These are phyloP conservation scores for Hyphopichia fennica DNA, from an alignment of 1,139 yeast species.

Conservation along the genomic window DNA sequence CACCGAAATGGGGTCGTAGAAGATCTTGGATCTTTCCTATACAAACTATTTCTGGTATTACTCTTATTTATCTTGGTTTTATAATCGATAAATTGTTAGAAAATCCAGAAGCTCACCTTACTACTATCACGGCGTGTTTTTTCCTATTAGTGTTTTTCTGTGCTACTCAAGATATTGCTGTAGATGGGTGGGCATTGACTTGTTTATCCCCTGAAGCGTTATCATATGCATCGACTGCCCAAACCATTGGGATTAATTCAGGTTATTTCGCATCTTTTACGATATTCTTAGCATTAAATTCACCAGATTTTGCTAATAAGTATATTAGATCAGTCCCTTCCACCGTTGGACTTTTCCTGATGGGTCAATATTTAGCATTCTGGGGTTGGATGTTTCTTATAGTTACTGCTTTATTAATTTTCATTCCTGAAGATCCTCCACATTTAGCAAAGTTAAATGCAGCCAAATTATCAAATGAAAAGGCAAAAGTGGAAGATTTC, in stretches of 20 bases:
- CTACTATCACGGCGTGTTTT: constrained; percentile 60
- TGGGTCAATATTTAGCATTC: constrained; percentile 72
- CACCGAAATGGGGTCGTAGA: constrained; percentile 70
- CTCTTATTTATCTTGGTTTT: constrained; percentile 63
- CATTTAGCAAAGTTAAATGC: constrained; percentile 45
- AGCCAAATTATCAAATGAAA: constrained; percentile 36
- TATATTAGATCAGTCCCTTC: constrained; percentile 65
- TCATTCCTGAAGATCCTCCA: constrained; percentile 67
- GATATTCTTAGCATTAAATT: constrained; percentile 83
- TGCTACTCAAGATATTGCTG: constrained; percentile 98
- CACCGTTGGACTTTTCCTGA: constrained; percentile 65
- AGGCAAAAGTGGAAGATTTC: constrained; percentile 22
- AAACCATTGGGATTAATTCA: constrained; percentile 88
- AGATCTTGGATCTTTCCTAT: constrained; percentile 95
- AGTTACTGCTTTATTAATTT: constrained; percentile 63
- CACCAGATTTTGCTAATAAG: constrained; percentile 89
- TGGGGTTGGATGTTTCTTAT: constrained; percentile 75
- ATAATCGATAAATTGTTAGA: constrained; percentile 57
- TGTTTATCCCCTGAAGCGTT: constrained; percentile 74
- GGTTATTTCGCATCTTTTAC: constrained; percentile 94
- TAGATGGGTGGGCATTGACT: constrained; percentile 98
- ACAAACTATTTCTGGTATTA: constrained; percentile 72
- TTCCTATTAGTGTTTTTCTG: constrained; percentile 80
- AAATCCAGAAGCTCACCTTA: constrained; percentile 55
- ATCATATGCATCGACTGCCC: constrained; percentile 97